Conservation (phyloP, 257 asterid genomes). For the Rauvolfia tetraphylla region DNA sequence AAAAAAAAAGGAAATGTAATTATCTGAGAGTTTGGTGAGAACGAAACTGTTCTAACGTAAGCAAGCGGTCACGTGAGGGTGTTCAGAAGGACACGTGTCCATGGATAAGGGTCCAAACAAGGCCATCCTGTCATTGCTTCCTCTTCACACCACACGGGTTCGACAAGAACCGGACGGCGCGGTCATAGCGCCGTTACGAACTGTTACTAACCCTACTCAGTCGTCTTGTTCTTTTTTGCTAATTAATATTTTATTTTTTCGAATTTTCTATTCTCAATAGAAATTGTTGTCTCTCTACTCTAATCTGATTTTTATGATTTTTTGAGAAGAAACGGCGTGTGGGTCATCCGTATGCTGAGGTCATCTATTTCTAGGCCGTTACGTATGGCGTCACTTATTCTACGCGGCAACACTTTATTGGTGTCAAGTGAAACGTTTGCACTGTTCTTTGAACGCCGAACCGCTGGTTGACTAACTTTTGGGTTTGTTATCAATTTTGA, state of each 20-base stretch:
- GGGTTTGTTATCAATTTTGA: background rate
- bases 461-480: slow-evolving; percentile 24
- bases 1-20: background rate
- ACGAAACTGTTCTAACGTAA: slow-evolving; percentile 22
- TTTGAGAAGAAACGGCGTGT: slow-evolving; percentile 21
- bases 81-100: slow-evolving; percentile 27
- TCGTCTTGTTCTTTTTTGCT: background rate
- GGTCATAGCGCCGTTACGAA: slow-evolving; percentile 56
- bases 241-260: background rate
- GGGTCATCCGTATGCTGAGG: slow-evolving; percentile 28
- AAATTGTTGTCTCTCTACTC: background rate
- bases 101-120: slow-evolving; percentile 15
- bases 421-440: slow-evolving; percentile 14
- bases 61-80: slow-evolving; percentile 19
- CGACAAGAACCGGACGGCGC: slow-evolving; percentile 62
- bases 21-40: slow-evolving; percentile 8
- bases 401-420: background rate
- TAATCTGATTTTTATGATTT: background rate
- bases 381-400: slow-evolving; percentile 31
- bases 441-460: slow-evolving; percentile 33
- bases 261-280: background rate
- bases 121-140: slow-evolving; percentile 43
- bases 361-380: slow-evolving; percentile 43
- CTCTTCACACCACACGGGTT: slow-evolving; percentile 32
- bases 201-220: slow-evolving; percentile 35